Conservation (phyloP, 2,329 filamentous ascomycete species). For the Gnomoniopsis smithogilvyi region DNA sequence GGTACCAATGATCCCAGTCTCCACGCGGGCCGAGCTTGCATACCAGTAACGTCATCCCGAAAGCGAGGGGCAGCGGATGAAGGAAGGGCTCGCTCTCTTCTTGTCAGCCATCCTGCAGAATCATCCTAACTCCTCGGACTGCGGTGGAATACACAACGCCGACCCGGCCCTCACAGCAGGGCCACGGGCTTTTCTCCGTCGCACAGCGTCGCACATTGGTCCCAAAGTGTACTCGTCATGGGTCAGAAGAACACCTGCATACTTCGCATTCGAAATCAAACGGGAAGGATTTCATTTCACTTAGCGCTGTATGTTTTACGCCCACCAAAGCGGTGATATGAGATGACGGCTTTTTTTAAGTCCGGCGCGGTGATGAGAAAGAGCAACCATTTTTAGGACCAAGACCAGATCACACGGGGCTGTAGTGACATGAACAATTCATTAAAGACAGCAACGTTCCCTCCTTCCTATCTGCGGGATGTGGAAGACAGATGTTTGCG, state of each 20-base stretch:
- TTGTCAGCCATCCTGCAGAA: too few relatives aligned
- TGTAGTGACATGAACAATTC: neutral
- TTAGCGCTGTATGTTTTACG: neutral
- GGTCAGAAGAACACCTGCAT: neutral
- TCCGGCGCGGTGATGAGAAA: neutral
- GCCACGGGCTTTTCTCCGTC: neutral
- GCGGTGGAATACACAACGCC: constrained; percentile 1
- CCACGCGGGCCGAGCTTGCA: neutral
- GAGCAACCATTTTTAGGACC: neutral
- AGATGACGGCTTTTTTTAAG: neutral
- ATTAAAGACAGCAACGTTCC: neutral
- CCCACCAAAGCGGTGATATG: neutral
- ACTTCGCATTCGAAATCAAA: neutral
- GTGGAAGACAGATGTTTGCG: neutral
- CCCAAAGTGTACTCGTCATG: neutral
- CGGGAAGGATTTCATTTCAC: neutral
- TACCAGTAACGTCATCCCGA: neutral
- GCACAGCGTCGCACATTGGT: neutral
- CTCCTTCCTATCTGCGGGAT: neutral
- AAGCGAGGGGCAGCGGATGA: neutral
- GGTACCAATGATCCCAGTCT: neutral
- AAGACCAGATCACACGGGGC: neutral
- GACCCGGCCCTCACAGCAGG: neutral
- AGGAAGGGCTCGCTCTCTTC: too few relatives aligned
- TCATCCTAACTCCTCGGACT: too few relatives aligned